A percentile compares a stretch with the other conserved stretches of the same genome.
phyloP scores from a whole-genome alignment of 2,329 filamentous ascomycete genomes.

The Penicillium sp. region DNA sequence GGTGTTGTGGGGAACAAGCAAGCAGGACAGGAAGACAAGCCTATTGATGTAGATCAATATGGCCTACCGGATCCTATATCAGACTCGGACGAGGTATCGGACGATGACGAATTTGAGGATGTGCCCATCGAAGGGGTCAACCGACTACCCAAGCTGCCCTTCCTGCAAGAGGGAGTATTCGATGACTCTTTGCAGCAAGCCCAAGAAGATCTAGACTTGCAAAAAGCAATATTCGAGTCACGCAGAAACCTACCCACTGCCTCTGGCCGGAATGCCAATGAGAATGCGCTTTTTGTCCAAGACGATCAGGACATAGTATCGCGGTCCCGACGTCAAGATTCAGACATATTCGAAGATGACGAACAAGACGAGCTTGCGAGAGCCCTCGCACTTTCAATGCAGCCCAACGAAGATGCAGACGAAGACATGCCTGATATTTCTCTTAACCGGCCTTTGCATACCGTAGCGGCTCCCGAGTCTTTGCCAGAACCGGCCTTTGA shows the following conservation, averaged over 20 bases:
- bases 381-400: conserved; percentile 85
- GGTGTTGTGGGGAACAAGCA: conserved; percentile 90
- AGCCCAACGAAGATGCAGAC: conserved; percentile 52
- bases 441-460: conserved; percentile 56
- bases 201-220: conserved; percentile 49
- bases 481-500: conserved; percentile 40
- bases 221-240: conserved; percentile 56
- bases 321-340: conserved; percentile 34
- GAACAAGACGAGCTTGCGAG: conserved; percentile 78
- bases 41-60: conserved; percentile 85
- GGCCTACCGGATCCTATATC: conserved; percentile 57
- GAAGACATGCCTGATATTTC: conserved; percentile 45
- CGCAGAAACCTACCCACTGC: conserved; percentile 20
- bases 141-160: conserved; percentile 70
- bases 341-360: conserved; percentile 63
- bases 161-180: conserved; percentile 46
- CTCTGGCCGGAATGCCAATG: conserved; percentile 41
- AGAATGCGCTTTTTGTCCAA: conserved; percentile 64
- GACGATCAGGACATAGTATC: conserved; percentile 48
- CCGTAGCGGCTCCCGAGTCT: conserved; percentile 28
- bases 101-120: conserved; percentile 85
- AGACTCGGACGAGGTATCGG: conserved; percentile 65
- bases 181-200: conserved; percentile 44
- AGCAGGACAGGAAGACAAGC: conserved; percentile 78
- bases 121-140: conserved; percentile 91